Conservation (phyloP, 139 green algal genomes). For the Chlorella sorokiniana region DNA sequence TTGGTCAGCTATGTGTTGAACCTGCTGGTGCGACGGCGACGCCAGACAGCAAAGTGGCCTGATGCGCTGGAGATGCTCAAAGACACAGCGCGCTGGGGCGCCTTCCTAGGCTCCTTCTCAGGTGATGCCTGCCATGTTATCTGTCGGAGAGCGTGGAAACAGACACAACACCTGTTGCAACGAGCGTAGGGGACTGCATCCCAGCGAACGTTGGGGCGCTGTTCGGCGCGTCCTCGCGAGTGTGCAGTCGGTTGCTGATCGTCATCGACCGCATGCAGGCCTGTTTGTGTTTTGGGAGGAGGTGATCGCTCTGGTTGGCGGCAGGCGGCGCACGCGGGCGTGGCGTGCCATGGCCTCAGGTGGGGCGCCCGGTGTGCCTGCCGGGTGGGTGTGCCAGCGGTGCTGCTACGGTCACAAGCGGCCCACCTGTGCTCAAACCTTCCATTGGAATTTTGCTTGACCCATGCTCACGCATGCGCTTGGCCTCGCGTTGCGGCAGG, state of each 20-base stretch:
- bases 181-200: no score
- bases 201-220: no score
- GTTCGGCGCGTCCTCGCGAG: no score
- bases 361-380: background rate
- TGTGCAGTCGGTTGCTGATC: no score
- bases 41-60: background rate
- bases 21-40: slow-evolving; percentile 14
- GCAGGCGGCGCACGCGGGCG: slow-evolving; percentile 43
- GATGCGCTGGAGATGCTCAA: slow-evolving; percentile 36
- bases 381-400: background rate
- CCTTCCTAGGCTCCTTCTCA: slow-evolving; percentile 63
- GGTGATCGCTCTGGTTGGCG: slow-evolving; percentile 63
- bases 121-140: slow-evolving; percentile 9
- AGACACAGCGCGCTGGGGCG: slow-evolving; percentile 72
- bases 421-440: no score
- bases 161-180: no score
- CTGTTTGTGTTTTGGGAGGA: slow-evolving; percentile 80
- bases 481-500: slow-evolving; percentile 51
- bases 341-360: slow-evolving; percentile 20
- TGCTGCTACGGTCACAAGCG: no score
- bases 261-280: no score
- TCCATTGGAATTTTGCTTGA: background rate
- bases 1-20: slow-evolving; percentile 40
- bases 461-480: background rate
- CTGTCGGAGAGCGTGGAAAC: no score